A percentile compares a stretch with the other conserved stretches of the same genome.
phyloP scores from a whole-genome alignment of 2,329 filamentous ascomycete species.

The Bipolaris sorokiniana region DNA sequence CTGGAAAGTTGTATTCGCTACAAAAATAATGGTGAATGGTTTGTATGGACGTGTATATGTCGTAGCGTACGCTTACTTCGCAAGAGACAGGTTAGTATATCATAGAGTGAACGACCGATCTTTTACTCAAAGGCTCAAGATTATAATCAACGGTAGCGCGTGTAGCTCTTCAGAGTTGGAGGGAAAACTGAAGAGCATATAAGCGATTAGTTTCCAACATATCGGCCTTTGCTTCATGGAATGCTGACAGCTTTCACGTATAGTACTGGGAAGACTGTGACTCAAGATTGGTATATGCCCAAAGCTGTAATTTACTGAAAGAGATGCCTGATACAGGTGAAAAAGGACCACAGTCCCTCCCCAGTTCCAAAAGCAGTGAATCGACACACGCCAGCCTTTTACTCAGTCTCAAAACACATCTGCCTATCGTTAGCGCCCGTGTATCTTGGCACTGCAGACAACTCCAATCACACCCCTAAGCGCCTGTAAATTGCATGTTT shows the following conservation, averaged over 20 bases:
- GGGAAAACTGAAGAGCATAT: conserved; percentile 53
- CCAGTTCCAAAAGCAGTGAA: conserved; percentile 50
- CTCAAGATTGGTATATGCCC: conserved; percentile 55
- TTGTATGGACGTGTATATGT: too few species aligned
- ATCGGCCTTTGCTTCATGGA: neutral
- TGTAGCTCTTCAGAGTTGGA: conserved; percentile 62
- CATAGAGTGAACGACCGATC: conserved; percentile 53
- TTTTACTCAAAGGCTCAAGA: conserved; percentile 58
- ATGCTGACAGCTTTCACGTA: conserved; percentile 25
- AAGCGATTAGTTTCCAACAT: neutral
- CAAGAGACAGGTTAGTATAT: conserved; percentile 58
- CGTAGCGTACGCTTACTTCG: conserved; percentile 32
- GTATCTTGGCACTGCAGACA: neutral
- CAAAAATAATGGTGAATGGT: too few species aligned
- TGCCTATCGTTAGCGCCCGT: neutral
- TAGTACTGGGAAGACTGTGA: conserved; percentile 41
- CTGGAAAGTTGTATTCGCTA: too few species aligned
- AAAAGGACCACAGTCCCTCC: conserved; percentile 51
- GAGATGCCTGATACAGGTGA: conserved; percentile 38
- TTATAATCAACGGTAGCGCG: conserved; percentile 64
- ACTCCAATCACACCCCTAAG: conserved; percentile 57
- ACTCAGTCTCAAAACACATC: neutral
- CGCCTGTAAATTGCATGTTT: conserved; percentile 35
- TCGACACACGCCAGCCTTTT: neutral
- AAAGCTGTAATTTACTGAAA: conserved; percentile 54